Percentiles rank a stretch among this genome's conserved stretches.
These are phyloP conservation scores for Cenococcum geophilum DNA, from an alignment of 495 filamentous ascomycete species.

Conservation along the genomic window DNA sequence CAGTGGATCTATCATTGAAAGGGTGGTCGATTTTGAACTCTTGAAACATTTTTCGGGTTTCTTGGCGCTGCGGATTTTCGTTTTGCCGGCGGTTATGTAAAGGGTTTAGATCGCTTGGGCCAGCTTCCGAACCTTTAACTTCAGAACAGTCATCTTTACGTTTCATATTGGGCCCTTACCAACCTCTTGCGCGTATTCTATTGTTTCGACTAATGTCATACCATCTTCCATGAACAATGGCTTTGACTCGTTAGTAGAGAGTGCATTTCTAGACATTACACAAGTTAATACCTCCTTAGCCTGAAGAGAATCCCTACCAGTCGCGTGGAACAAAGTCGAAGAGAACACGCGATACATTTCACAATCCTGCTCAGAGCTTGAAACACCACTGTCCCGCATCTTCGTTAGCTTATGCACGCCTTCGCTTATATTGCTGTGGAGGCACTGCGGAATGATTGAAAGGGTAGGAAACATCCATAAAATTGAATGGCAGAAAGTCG, in stretches of 20 bases:
- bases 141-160: background rate
- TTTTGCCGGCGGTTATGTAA: no score
- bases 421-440: background rate
- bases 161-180: background rate
- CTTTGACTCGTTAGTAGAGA: slow-evolving; percentile 4
- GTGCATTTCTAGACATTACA: background rate
- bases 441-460: background rate
- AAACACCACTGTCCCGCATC: background rate
- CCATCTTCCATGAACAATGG: background rate
- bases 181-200: background rate
- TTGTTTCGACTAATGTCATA: slow-evolving; percentile 6
- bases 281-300: background rate
- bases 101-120: background rate
- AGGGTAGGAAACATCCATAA: no score
- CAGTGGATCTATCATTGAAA: background rate
- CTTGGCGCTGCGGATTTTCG: background rate
- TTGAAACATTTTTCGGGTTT: background rate
- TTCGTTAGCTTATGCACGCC: background rate
- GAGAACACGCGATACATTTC: background rate
- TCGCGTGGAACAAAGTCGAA: background rate
- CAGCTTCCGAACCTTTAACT: background rate
- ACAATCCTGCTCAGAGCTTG: background rate
- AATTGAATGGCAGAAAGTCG: no score
- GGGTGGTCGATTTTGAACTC: no score
- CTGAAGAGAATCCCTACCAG: background rate